Base-by-base conservation (phyloP, 1,284 basidiomycete genomes). In the Papiliotrema nemorosa region DNA sequence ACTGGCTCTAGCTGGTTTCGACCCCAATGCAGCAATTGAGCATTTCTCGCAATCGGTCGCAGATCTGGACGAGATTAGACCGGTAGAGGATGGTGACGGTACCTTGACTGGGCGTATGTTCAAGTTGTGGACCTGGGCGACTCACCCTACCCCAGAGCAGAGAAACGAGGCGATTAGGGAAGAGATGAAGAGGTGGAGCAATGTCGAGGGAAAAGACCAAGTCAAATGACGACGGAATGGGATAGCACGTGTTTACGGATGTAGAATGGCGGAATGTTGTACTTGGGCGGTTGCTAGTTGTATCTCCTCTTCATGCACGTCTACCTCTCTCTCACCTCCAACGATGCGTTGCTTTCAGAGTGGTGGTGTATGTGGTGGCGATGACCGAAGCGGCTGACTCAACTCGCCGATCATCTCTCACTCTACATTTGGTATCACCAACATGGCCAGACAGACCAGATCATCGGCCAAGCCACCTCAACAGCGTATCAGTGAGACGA, bases 1-100 rank as follows among this genome's bases (percentile, higher is more conserved):
- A 10, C 80, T 94, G 16, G 87, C 90, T 0, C 82, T 90, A 66
- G 87, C 90, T 0, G 88, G 88, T 3, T 93, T 85, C 64, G 87
- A 92, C 72, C 85, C 90, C 9, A 81, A 84, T 14, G 49, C 46
- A 4, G 70, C 69, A 1, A 47, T 72, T 13, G 53, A 55, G 16
- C 55, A 66, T 41, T 74, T 72, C 47, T 55, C 60, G 0, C 39
- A 50, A 13, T 65, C 65, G 3, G 57, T 73, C 27, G 60, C 59
- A 21, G 61, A 57, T 25, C 58, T 67, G 24, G 66, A 63, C 49
- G 73, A 71, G 62, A 70, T 59, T 26, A 57, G 58, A 40, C 59
- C 59, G 10, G 27, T 56, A 2, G 59, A 56, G 27, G 53, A 59
- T 14, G 50, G 50, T 21, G 42, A 54, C 57, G 12, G 29, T 14